Percentiles rank a stretch among this genome's conserved stretches.
Evolutionary conservation across 805 yeast genomes (phyloP).

Genomic region (Scheffersomyces coipomensis): DNA sequence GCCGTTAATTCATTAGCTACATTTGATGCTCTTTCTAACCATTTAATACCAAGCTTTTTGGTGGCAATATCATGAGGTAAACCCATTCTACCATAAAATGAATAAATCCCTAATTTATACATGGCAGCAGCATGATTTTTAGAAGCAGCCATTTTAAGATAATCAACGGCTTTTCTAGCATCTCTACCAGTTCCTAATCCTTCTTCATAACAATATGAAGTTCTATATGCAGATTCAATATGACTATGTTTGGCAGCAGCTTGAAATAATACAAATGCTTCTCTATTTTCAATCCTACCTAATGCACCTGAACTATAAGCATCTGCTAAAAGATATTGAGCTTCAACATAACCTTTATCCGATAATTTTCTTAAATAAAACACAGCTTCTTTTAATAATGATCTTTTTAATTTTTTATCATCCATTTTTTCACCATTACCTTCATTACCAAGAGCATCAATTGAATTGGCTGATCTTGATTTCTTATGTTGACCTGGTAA

Average conservation of each 20-base stretch:
- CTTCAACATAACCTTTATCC: constrained; percentile 81
- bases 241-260: constrained; percentile 94
- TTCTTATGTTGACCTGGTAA: constrained; percentile 14
- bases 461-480: constrained; percentile 18
- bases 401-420: constrained; percentile 40
- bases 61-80: constrained; percentile 62
- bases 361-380: constrained; percentile 66
- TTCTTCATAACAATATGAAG: constrained; percentile 88
- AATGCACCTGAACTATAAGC: constrained; percentile 82
- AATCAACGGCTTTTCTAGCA: constrained; percentile 80
- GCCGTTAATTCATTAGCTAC: constrained; percentile 80
- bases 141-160: constrained; percentile 80
- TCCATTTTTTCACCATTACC: constrained; percentile 12
- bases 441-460: constrained; percentile 14
- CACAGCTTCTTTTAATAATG: constrained; percentile 75
- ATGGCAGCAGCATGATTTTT: constrained; percentile 96
- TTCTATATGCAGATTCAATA: constrained; percentile 85
- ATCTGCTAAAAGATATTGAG: constrained; percentile 91
- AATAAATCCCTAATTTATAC: constrained; percentile 87
- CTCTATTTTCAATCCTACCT: constrained; percentile 74
- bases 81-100: constrained; percentile 85
- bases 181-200: constrained; percentile 92
- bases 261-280: constrained; percentile 75
- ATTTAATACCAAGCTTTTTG: constrained; percentile 84
- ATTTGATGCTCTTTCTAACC: constrained; percentile 86